phyloP scores from a whole-genome alignment of 2,329 filamentous ascomycete species.

The Ilyonectria destructans region DNA sequence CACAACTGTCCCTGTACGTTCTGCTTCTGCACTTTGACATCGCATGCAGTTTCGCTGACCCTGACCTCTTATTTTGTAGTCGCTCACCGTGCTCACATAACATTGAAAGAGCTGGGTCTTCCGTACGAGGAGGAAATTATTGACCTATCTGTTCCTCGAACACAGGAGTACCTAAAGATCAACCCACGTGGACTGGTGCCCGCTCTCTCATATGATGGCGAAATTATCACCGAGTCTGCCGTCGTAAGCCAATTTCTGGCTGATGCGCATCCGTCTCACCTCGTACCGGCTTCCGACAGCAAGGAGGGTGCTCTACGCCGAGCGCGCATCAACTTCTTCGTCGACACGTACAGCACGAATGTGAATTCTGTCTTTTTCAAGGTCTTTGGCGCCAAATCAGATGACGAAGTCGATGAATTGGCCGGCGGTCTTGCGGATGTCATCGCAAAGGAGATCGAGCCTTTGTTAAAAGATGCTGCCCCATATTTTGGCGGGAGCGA shows the following conservation, averaged over 20 bases:
- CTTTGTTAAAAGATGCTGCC: not conserved
- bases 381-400: not conserved
- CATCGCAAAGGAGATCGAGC: not conserved
- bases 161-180: constrained; percentile 35
- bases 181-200: not conserved
- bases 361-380: constrained; percentile 32
- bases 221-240: constrained; percentile 14
- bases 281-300: constrained; percentile 2
- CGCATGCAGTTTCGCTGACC: not conserved
- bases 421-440: not conserved
- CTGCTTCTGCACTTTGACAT: not conserved
- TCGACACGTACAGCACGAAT: constrained; percentile 9
- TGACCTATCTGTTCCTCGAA: constrained; percentile 59
- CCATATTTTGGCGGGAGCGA: not conserved
- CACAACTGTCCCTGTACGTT: not conserved
- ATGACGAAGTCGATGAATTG: not conserved
- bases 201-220: constrained; percentile 5
- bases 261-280: constrained; percentile 15
- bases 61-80: not conserved
- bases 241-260: constrained; percentile 41
- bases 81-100: not conserved
- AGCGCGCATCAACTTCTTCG: constrained; percentile 24
- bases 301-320: constrained; percentile 16
- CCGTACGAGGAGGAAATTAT: not conserved
- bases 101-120: not conserved